Conservation (phyloP, 2,329 filamentous ascomycete species). For the Exophiala oligosperma region DNA sequence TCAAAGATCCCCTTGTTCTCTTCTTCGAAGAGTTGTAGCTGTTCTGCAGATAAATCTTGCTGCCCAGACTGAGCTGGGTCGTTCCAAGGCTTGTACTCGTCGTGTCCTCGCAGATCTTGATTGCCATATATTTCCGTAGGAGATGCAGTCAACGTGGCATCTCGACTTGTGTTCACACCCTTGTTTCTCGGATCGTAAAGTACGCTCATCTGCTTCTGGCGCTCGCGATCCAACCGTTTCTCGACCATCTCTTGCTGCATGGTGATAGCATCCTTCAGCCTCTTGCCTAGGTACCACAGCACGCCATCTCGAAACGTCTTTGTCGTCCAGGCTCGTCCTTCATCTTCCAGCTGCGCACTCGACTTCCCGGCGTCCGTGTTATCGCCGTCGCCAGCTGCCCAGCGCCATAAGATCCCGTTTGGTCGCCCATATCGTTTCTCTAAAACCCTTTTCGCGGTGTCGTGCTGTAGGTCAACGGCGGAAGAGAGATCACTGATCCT, state of each 20-base stretch:
- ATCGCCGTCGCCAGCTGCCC: conserved; percentile 57
- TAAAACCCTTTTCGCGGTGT: conserved; percentile 70
- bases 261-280: conserved; percentile 72
- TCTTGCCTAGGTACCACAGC: conserved; percentile 75
- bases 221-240: conserved; percentile 75
- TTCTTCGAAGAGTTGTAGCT: conserved; percentile 88
- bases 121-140: conserved; percentile 4
- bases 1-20: conserved; percentile 91
- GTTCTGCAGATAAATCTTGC: conserved; percentile 71
- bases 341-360: conserved; percentile 69
- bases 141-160: background rate
- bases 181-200: conserved; percentile 64
- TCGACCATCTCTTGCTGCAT: conserved; percentile 93
- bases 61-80: conserved; percentile 34
- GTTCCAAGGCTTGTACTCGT: conserved; percentile 28
- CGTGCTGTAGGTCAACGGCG: conserved; percentile 77
- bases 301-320: conserved; percentile 77
- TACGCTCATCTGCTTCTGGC: conserved; percentile 86
- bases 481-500: conserved; percentile 78
- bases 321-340: conserved; percentile 66
- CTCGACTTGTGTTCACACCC: conserved; percentile 14
- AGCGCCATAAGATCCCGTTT: conserved; percentile 61
- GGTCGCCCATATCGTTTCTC: conserved; percentile 67
- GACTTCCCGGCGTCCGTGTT: conserved; percentile 52
- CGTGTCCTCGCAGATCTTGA: conserved; percentile 25